Evolutionary conservation across 139 green algal species (phyloP), one percentile per base, ranked within the genome.

Genomic region (Haematococcus sp.): DNA sequence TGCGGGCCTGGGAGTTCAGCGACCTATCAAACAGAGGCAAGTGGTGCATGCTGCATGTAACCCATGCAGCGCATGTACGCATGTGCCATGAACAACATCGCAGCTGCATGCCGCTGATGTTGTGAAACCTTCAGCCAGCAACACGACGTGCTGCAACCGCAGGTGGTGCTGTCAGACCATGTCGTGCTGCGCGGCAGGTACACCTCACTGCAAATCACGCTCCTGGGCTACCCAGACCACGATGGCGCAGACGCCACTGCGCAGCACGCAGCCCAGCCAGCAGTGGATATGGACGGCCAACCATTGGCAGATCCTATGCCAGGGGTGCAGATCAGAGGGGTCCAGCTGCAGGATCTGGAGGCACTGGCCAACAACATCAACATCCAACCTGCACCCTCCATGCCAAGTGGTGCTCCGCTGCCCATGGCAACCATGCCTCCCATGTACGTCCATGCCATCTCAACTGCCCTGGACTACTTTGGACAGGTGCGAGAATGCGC

Each of bases 111-210:
- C 40, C 40, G 11, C 40, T 49, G 40, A 11, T 49, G 7, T 49
- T 49, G 40, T 49, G 11, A 11, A 49, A 49, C 7, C 7, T 11
- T 49, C 40, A 11, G 7, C 40, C 40, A 7, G 11, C 11, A 7
- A 49, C 7, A 11, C 40, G 40, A 7, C 40, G 11, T 49, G 40
- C 17, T 61, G 54, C 54, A 32, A n/a, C 22, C 60, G n/a, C 68
- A 74, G 68, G 22, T 64, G 20, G 22, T 74, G 51, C 16, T 54
- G 17, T 63, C 68, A 46, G 31, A 74, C 49, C 68, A 74, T 30
- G 28, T 74, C n/a, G 34, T 74, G 2, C n/a, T 74, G 51, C 68
- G 68, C 11, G 68, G 68, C 33, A 27, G 68, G 4, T 74, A 74
- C 68, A 65, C 15, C 49, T 28, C n/a, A 25, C 49, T 74, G 25